Base-by-base conservation (phyloP, 2,329 filamentous ascomycete species). In the Curvularia lunata region DNA sequence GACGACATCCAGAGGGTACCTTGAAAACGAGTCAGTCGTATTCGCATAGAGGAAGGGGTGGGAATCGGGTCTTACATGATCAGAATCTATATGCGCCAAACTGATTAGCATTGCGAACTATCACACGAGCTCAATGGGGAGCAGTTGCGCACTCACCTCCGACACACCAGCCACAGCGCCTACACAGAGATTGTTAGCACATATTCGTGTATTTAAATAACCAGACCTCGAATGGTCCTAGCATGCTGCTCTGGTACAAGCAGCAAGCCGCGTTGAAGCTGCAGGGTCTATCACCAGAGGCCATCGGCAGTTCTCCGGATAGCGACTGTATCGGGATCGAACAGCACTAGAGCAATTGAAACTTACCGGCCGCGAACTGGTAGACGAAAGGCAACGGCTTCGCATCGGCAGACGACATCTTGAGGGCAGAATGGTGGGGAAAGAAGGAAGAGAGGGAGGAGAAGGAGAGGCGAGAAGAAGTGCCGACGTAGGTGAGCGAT, bases 1-100 rank as follows among this genome's bases (percentile, higher is more conserved):
- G 79, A 98, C 92, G 58, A 99, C 95, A 78, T 99, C 95, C 78
- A 99, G 85, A 68, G 95, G 95, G 83, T 99, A 99, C 95, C 93
- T 97, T 77, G 68, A n/a, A 23, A 47, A 30, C 54, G 48, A 34
- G 23, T 48, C 21, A 57, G 23, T 45, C 61, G 25, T 27, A 19
- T 7, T 18, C 46, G 8, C 23, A 28, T 12, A n/a, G 60, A 58
- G 23, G 16, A 5, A 19, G 9, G 23, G 34, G 9, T 10, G 23
- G 6, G 5, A 9, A 6, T 21, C 5, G 32, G 2, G 32, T 27
- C 65, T 75, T 82, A 94, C 91, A 96, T 96, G 59, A 95, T 85
- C 79, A 95, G 81, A 81, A 96, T 96, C 91, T 96, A 81, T 56
- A 52, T 48, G 62, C 53, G 53, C 62, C 62, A 21, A 41, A 55